Percentiles rank a stretch among this genome's conserved stretches.
phyloP scores from a whole-genome alignment of 768 basidiomycete species.

The Coprinellus aureogranulatus region DNA sequence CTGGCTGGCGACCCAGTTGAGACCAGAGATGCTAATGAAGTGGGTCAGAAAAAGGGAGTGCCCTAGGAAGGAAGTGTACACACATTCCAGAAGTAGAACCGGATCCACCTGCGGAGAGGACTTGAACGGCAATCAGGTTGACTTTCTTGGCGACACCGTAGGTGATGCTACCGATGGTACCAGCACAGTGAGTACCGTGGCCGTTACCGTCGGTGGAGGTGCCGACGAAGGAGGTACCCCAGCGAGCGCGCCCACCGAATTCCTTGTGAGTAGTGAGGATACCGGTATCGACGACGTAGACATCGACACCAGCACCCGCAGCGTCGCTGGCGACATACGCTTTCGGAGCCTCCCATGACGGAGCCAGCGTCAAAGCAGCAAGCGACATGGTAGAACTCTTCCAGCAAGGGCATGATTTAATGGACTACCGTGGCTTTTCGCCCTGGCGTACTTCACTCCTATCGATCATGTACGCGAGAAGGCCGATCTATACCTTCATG shows the following conservation, averaged over 20 bases:
- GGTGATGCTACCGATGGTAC: conserved; percentile 22
- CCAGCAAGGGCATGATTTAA: too few species aligned
- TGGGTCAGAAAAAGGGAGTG: too few species aligned
- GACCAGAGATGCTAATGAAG: conserved; percentile 21
- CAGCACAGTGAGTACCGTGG: conserved; percentile 36
- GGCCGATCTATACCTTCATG: too few species aligned
- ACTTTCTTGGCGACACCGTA: conserved; percentile 29
- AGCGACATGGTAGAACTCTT: too few species aligned
- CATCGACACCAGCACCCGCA: conserved; percentile 31
- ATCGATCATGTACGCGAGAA: too few species aligned
- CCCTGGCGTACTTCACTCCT: too few species aligned
- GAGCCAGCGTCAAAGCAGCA: too few species aligned
- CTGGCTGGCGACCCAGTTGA: conserved; percentile 26
- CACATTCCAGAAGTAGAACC: conserved; percentile 19
- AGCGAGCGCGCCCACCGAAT: conserved; percentile 39
- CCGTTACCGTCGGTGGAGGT: conserved; percentile 33
- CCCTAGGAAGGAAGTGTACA: too few species aligned
- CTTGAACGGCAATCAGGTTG: conserved; percentile 40
- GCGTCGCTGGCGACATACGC: conserved; percentile 19
- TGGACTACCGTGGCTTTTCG: too few species aligned
- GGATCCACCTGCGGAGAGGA: conserved; percentile 30
- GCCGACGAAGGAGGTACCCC: conserved; percentile 34
- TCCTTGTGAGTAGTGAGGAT: conserved; percentile 23
- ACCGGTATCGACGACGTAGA: conserved; percentile 34
- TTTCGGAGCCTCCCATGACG: too few species aligned